Evolutionary conservation across 2,329 filamentous ascomycete species (phyloP), one percentile per base, ranked within the genome.

Genomic region (Xylariales sp.): DNA sequence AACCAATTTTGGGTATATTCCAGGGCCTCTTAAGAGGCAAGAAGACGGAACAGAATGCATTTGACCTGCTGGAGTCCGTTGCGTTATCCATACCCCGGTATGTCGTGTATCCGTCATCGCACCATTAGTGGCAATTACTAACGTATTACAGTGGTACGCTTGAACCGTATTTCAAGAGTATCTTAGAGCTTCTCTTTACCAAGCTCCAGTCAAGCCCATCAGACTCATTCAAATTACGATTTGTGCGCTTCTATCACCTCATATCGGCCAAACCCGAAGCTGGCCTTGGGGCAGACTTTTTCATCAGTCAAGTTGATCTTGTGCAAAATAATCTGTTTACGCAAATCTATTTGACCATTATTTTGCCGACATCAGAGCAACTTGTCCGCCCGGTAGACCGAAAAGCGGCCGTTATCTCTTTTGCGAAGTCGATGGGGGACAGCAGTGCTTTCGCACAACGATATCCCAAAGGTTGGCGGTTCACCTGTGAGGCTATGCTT

Each of bases 171-270:
- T 97, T 97, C 77, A 84, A 87, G 8, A 89, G 90, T 0, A 92
- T 99, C 67, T 85, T 98, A 65, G 89, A 90, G 66, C 87, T 98
- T 48, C 87, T 98, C 75, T 91, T 97, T 77, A 92, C 89, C 83
- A 83, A 91, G 84, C 82, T 93, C 81, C 81, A 96, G 87, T 82
- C 90, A 53, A 83, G 81, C 43, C 83, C 86, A 5, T 84, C 94
- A 0, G 95, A 98, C 74, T 91, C 89, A 54, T 92, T 97, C 80
- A 92, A 94, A 74, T 83, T 93, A 62, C 91, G 94, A 61, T 97
- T 99, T 78, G 92, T 94, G 62, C 91, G 94, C 41, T 97, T 99
- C 84, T 99, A 97, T 79, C 95, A 99, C 80, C 90, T 97, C 70
- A 87, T 98, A 62, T 93, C 93, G 36, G 93, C 94, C 18, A 87